These are phyloP conservation scores for Moniliophthora roreri DNA, from an alignment of 1,284 basidiomycete genomes.

Conservation along the genomic window DNA sequence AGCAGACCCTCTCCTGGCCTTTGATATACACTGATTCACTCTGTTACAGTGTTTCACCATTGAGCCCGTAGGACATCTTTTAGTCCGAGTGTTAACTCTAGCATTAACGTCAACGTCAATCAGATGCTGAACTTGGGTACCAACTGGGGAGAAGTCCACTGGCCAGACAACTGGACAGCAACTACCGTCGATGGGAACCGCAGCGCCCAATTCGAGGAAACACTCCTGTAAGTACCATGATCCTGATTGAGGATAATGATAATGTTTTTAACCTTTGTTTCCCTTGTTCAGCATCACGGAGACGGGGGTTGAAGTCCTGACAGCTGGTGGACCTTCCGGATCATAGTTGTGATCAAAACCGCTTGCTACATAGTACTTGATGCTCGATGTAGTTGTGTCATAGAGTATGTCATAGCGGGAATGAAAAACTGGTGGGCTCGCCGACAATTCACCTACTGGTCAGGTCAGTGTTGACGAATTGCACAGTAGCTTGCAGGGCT, in stretches of 20 bases:
- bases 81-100: conserved; percentile 12
- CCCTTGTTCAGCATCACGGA: conserved; percentile 76
- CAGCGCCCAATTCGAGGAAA: conserved; percentile 96
- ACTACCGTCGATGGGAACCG: conserved; percentile 87
- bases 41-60: conserved; percentile 53
- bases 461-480: no score
- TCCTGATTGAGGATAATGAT: not conserved
- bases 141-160: conserved; percentile 72
- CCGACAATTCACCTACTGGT: not conserved
- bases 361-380: conserved; percentile 17
- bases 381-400: not conserved
- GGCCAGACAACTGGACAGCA: conserved; percentile 94
- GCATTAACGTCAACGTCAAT: conserved; percentile 4
- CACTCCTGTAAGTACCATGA: conserved; percentile 62
- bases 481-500: no score
- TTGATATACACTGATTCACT: conserved; percentile 13
- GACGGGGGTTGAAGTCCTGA: conserved; percentile 87
- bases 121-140: conserved; percentile 92
- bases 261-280: conserved; percentile 17
- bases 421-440: not conserved
- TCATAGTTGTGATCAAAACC: conserved; percentile 23
- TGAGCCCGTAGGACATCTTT: conserved; percentile 61
- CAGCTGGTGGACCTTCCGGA: conserved; percentile 42
- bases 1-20: conserved; percentile 15
- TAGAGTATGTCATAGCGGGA: conserved; percentile 1